Percentiles rank a stretch among this genome's conserved stretches.
phyloP scores from a whole-genome alignment of 768 basidiomycete species.

The Phlebiopsis flavidoalba region DNA sequence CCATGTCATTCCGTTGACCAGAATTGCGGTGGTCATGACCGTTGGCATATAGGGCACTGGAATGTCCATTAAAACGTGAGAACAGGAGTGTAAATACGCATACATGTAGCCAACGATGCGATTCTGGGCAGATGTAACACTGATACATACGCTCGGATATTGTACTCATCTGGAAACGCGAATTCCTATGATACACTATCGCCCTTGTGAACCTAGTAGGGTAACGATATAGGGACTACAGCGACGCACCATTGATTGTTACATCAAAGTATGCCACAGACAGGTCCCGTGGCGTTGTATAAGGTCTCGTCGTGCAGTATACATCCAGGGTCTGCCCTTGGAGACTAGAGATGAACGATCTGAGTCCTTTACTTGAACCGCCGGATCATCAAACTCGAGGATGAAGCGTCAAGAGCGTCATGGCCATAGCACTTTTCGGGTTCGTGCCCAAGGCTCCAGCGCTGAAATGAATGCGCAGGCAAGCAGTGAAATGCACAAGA shows the following conservation, averaged over 20 bases:
- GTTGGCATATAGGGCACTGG: neutral
- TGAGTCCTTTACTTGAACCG: too few relatives aligned
- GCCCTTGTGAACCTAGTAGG: too few relatives aligned
- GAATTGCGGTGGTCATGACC: neutral
- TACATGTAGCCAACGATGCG: neutral
- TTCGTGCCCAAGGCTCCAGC: neutral
- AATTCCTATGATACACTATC: too few relatives aligned
- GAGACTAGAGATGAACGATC: neutral
- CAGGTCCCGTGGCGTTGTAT: neutral
- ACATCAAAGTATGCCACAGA: neutral
- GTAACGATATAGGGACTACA: too few relatives aligned
- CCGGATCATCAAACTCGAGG: too few relatives aligned
- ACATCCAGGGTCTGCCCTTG: neutral
- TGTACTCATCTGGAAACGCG: neutral
- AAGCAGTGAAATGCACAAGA: neutral
- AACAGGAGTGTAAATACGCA: neutral
- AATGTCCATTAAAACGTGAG: neutral
- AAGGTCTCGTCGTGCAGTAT: neutral
- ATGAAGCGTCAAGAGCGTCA: too few relatives aligned
- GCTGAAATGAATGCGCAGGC: neutral
- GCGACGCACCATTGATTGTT: too few relatives aligned
- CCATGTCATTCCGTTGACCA: neutral
- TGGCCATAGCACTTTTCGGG: too few relatives aligned
- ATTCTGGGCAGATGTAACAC: neutral
- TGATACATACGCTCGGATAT: neutral